phyloP scores from a whole-genome alignment of 805 yeast species.

The Zygotorulaspora chibaensis region DNA sequence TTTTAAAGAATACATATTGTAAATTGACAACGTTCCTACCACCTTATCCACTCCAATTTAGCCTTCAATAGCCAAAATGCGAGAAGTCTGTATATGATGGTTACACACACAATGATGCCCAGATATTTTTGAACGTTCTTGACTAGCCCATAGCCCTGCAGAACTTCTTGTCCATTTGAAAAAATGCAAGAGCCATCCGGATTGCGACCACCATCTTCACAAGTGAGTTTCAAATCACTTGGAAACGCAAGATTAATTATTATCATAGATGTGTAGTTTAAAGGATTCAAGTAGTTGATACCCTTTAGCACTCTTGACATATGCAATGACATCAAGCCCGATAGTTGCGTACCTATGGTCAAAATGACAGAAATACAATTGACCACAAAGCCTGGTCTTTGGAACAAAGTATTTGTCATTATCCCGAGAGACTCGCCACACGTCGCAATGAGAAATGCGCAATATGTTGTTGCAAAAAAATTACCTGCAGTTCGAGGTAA shows the following conservation, averaged over 20 bases:
- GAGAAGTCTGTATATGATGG: slow-evolving; percentile 25
- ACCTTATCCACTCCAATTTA: slow-evolving; percentile 29
- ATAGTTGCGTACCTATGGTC: slow-evolving; percentile 74
- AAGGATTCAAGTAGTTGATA: slow-evolving; percentile 71
- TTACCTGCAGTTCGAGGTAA: slow-evolving; percentile 62
- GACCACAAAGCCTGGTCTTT: slow-evolving; percentile 76
- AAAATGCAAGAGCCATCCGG: slow-evolving; percentile 43
- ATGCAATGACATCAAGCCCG: slow-evolving; percentile 76
- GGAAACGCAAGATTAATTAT: slow-evolving; percentile 59
- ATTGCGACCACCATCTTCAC: slow-evolving; percentile 41
- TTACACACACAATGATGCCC: slow-evolving; percentile 32
- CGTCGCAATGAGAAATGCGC: slow-evolving; percentile 50
- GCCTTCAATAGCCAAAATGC: slow-evolving; percentile 27
- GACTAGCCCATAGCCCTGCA: slow-evolving; percentile 46
- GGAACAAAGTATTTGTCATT: slow-evolving; percentile 65
- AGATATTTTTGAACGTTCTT: slow-evolving; percentile 38
- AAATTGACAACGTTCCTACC: slow-evolving; percentile 9
- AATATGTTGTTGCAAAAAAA: slow-evolving; percentile 61
- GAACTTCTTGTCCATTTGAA: slow-evolving; percentile 51
- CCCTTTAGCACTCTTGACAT: slow-evolving; percentile 67
- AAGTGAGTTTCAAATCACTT: slow-evolving; percentile 45
- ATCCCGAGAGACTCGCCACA: slow-evolving; percentile 87
- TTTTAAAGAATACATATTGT: neutral
- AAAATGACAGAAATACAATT: slow-evolving; percentile 63
- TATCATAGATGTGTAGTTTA: slow-evolving; percentile 64